Percentiles rank a stretch among this genome's conserved stretches.
Conservation (phyloP, 108 stramenopile species). For the Poteriospumella lacustris region DNA sequence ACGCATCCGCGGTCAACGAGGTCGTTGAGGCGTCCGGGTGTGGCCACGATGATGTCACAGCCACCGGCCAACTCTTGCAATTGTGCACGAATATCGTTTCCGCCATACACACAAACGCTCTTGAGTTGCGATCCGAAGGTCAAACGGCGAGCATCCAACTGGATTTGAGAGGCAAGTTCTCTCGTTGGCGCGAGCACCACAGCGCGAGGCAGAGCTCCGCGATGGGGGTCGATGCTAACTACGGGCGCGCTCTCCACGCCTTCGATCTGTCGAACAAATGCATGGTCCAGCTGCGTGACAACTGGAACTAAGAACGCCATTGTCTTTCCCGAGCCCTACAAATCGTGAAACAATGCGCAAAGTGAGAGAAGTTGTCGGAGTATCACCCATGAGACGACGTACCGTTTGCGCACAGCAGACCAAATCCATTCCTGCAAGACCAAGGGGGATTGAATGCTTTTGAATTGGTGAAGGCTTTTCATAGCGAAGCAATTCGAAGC, state of each 20-base stretch:
- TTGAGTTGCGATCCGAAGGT: neutral
- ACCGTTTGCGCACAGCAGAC: slow-evolving; percentile 36
- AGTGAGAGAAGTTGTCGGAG: no score
- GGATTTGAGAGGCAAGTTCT: slow-evolving; percentile 20
- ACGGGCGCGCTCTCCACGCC: neutral
- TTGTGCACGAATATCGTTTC: neutral
- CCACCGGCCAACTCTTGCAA: neutral
- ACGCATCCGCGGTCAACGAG: slow-evolving; percentile 33
- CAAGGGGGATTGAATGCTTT: slow-evolving; percentile 33
- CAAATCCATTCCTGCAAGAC: slow-evolving; percentile 10
- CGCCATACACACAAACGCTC: slow-evolving; percentile 11
- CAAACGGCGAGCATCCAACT: neutral
- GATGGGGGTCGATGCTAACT: no score
- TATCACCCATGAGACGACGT: no score
- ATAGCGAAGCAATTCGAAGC: neutral
- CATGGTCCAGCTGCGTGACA: neutral
- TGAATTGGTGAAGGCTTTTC: slow-evolving; percentile 28
- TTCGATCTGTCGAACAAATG: neutral
- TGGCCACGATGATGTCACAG: slow-evolving; percentile 39
- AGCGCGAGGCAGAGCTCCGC: neutral
- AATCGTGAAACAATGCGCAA: neutral
- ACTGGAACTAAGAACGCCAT: slow-evolving; percentile 35
- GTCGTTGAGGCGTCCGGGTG: slow-evolving; percentile 42
- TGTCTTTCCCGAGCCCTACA: slow-evolving; percentile 38
- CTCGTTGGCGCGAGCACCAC: slow-evolving; percentile 29